Base-by-base conservation (phyloP, 441 rosid genomes). In the Aleurites moluccanus region DNA sequence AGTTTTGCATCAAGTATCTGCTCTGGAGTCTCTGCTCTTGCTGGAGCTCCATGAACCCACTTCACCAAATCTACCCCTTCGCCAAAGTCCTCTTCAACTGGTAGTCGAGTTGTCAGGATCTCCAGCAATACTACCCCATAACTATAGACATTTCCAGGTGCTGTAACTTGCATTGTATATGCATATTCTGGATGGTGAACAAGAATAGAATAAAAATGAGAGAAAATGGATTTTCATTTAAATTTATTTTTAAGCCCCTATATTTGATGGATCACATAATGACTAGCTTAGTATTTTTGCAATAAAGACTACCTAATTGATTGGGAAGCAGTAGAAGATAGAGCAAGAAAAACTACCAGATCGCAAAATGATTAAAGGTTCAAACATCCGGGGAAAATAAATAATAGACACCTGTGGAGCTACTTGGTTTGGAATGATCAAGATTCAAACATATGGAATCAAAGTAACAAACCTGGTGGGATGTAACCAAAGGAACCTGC, bases 401-500 rank as follows among this genome's bases (percentile, higher is more conserved):
- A 33, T 14, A 25, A 28, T 3, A 18, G 14, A 25, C 25, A 64
- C 23, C 25, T 25, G 57, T 52, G 35, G 44, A 79, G 67, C 21
- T 60, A 61, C 16, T 35, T 55, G 69, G 30, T 16, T 55, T 18
- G 18, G 28, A 56, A 66, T 64, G 21, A 70, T 55, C 52, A 64
- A 33, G 30, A 6, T 42, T 42, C 60, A 69, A 69, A 20, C 44
- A 59, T 20, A 47, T 14, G 59, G 45, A 4, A 4, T 2, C 15
- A 20, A 70, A 71, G 44, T 23, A 44, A 59, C 57, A 42, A 89
- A 92, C 99, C 98, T 75, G 99, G 99, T 52, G 99, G 97, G 63
- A 95, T 95, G 78, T 95, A 95, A 60, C 99, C 98, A 52, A 95
- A 95, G 60, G 99, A 95, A 33, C 99, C 98, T 44, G 98, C 99